Conservation (phyloP, 2,329 filamentous ascomycete genomes). For the Aspergillus jensenii region DNA sequence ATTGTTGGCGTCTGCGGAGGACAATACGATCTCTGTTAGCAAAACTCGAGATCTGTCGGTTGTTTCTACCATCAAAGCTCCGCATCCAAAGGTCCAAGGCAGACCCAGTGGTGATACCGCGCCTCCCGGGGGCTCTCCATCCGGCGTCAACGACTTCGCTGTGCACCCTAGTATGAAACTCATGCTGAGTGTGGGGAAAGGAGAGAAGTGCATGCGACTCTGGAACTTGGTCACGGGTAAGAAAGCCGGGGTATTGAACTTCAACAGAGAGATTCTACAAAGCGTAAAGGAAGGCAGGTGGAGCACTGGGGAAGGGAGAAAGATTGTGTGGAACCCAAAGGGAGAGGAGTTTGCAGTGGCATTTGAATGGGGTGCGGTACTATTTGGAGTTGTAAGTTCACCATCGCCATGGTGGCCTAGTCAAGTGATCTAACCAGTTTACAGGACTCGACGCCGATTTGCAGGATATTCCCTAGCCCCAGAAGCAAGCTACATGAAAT, state of each 20-base stretch:
- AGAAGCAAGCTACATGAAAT: conserved; percentile 82
- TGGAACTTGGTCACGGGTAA: conserved; percentile 98
- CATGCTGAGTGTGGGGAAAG: conserved; percentile 88
- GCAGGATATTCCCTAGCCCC: conserved; percentile 66
- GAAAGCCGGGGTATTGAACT: conserved; percentile 90
- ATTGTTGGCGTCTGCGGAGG: conserved; percentile 82
- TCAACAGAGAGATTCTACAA: conserved; percentile 69
- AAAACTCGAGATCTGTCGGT: conserved; percentile 86
- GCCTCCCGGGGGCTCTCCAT: conserved; percentile 72
- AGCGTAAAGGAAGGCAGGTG: conserved; percentile 75
- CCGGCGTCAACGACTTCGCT: conserved; percentile 92
- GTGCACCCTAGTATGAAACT: conserved; percentile 96
- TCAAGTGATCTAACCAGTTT: conserved; percentile 16
- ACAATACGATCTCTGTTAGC: conserved; percentile 86
- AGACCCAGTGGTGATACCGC: conserved; percentile 89
- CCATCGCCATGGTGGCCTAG: neutral
- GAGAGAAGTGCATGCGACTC: conserved; percentile 85
- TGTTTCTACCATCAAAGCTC: conserved; percentile 83
- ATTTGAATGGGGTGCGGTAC: conserved; percentile 80
- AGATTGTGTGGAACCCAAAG: conserved; percentile 74
- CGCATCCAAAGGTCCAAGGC: conserved; percentile 75
- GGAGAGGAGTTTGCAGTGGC: conserved; percentile 84
- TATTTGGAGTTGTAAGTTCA: conserved; percentile 71
- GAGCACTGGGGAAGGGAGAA: conserved; percentile 76
- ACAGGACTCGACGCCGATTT: conserved; percentile 74